Percentiles rank a stretch among this genome's conserved stretches.
phyloP scores from a whole-genome alignment of 2,329 filamentous ascomycete genomes.

The Huntiella omanensis region DNA sequence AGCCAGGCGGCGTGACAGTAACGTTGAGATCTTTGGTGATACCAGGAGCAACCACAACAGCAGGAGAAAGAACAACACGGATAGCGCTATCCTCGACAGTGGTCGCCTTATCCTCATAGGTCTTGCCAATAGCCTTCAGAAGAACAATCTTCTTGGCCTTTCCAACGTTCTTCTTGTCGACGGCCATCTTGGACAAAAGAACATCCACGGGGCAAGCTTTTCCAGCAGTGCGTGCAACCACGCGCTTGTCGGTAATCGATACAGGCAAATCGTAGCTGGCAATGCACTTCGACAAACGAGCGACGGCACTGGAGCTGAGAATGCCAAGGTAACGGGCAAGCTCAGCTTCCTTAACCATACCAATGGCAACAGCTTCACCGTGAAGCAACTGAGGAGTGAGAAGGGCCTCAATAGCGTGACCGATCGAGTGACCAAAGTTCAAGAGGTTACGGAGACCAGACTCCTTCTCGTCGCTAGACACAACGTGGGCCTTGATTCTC shows the following conservation, averaged over 20 bases:
- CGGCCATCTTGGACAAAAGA: constrained; percentile 79
- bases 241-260: constrained; percentile 63
- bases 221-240: constrained; percentile 64
- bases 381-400: constrained; percentile 89
- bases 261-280: constrained; percentile 83
- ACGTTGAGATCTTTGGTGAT: constrained; percentile 47
- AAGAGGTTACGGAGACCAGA: constrained; percentile 83
- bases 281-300: constrained; percentile 80
- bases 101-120: constrained; percentile 71
- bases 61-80: constrained; percentile 62
- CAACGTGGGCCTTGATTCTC: constrained; percentile 84
- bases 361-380: constrained; percentile 88
- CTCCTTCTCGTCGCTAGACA: constrained; percentile 86
- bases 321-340: constrained; percentile 76
- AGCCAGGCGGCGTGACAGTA: constrained; percentile 75
- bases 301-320: constrained; percentile 69
- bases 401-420: constrained; percentile 89
- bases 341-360: constrained; percentile 97
- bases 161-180: constrained; percentile 98
- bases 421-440: constrained; percentile 96
- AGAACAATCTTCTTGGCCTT: constrained; percentile 91
- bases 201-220: constrained; percentile 77
- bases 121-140: constrained; percentile 73
- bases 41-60: constrained; percentile 54
- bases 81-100: constrained; percentile 77